Conservation (phyloP, 768 basidiomycete genomes). For the Lentinula raphanica region DNA sequence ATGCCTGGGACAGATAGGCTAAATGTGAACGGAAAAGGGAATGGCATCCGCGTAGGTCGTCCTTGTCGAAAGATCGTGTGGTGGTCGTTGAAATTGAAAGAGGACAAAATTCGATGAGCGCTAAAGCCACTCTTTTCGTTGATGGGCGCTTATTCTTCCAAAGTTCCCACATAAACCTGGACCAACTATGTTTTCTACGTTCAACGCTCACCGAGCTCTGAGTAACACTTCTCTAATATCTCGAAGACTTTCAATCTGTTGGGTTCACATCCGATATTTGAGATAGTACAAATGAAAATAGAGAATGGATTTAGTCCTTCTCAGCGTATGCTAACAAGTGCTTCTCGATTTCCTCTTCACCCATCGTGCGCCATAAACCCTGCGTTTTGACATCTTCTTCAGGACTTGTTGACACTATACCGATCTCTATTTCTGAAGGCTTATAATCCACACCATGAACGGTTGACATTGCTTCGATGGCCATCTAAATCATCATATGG, state of each 20-base stretch:
- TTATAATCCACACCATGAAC: constrained; percentile 98
- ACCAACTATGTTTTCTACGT: too few species aligned
- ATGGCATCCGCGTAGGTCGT: neutral
- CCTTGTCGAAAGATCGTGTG: neutral
- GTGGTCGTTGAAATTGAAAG: neutral
- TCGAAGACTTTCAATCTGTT: neutral
- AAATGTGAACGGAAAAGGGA: constrained; percentile 68
- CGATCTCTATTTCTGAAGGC: constrained; percentile 92
- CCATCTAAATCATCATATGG: constrained; percentile 51
- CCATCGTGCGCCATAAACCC: constrained; percentile 78
- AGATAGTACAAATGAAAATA: neutral
- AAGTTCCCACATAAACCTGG: too few species aligned
- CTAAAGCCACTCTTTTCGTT: too few species aligned
- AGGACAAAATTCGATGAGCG: too few species aligned
- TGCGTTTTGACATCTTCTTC: constrained; percentile 69
- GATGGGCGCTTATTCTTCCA: neutral
- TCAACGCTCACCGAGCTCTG: too few species aligned
- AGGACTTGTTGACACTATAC: constrained; percentile 73
- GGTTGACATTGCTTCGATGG: constrained; percentile 89
- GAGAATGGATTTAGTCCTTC: constrained; percentile 57
- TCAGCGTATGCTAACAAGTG: constrained; percentile 84
- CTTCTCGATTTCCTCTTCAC: constrained; percentile 70
- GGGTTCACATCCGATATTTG: neutral
- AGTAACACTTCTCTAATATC: too few species aligned
- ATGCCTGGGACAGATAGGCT: constrained; percentile 59